Evolutionary conservation across 257 asterid species (phyloP).

Genomic region (Nicotiana paniculata): DNA sequence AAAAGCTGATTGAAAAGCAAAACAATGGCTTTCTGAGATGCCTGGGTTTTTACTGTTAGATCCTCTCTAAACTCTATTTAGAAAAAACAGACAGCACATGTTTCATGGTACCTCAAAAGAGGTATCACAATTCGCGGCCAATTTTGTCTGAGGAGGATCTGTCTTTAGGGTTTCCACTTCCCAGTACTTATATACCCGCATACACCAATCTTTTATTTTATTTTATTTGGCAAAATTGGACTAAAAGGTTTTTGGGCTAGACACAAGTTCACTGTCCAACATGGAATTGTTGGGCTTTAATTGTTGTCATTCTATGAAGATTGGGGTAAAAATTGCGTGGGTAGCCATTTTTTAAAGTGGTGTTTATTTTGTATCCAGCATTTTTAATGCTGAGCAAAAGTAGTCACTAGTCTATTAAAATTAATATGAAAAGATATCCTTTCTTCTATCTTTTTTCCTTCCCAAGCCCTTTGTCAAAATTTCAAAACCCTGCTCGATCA

Average conservation of each 20-base stretch:
- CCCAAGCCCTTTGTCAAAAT: too few relatives aligned
- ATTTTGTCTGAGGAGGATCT: background rate
- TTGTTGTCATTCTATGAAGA: too few relatives aligned
- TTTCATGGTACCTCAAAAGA: background rate
- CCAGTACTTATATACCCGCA: background rate
- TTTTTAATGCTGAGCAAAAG: too few relatives aligned
- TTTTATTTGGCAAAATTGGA: background rate
- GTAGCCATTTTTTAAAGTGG: too few relatives aligned
- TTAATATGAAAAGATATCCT: too few relatives aligned
- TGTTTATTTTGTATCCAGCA: too few relatives aligned
- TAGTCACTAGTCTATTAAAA: too few relatives aligned
- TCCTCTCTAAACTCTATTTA: background rate
- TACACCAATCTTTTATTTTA: background rate
- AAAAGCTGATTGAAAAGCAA: background rate
- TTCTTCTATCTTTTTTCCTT: too few relatives aligned
- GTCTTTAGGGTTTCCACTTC: background rate
- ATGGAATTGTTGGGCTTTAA: background rate
- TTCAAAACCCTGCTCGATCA: too few relatives aligned
- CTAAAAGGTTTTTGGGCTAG: background rate
- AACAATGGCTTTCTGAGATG: slow-evolving; percentile 11
- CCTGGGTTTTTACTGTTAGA: background rate
- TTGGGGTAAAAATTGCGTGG: too few relatives aligned
- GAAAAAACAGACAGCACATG: background rate
- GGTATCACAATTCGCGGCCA: background rate
- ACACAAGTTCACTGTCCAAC: background rate